A percentile compares a stretch with the other conserved stretches of the same genome.
Conservation (phyloP, 257 asterid genomes). For the Gardenia jasminoides region DNA sequence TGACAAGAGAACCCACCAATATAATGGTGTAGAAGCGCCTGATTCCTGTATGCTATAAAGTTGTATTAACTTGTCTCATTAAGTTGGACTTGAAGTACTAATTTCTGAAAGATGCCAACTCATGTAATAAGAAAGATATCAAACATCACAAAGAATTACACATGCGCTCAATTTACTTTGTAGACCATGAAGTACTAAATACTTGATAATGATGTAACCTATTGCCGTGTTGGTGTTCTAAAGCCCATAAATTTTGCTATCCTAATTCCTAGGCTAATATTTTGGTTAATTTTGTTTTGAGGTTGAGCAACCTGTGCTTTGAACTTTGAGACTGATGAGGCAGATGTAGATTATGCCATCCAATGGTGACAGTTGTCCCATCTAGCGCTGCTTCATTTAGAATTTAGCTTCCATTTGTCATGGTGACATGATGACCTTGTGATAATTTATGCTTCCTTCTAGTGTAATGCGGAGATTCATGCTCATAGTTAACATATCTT, state of each 20-base stretch:
- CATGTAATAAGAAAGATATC: background rate
- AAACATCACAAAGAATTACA: background rate
- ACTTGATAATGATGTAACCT: background rate
- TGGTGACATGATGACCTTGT: background rate
- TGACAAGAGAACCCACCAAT: background rate
- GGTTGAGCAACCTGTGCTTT: background rate
- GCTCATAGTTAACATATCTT: background rate
- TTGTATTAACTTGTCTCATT: background rate
- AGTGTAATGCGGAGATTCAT: background rate
- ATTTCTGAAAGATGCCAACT: background rate
- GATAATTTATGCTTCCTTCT: background rate
- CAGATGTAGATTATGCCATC: background rate
- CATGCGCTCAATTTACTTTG: background rate
- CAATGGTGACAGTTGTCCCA: background rate
- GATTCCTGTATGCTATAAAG: background rate
- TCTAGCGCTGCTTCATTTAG: background rate
- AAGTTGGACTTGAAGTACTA: background rate
- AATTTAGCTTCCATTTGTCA: background rate
- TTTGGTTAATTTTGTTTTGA: background rate
- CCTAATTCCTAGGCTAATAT: background rate
- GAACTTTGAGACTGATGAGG: background rate
- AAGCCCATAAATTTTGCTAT: background rate
- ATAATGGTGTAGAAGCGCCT: background rate
- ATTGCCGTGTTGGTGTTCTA: background rate
- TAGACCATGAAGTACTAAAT: background rate